These are phyloP conservation scores for Aspergillus homomorphus DNA, from an alignment of 495 filamentous ascomycete genomes.

Conservation along the genomic window DNA sequence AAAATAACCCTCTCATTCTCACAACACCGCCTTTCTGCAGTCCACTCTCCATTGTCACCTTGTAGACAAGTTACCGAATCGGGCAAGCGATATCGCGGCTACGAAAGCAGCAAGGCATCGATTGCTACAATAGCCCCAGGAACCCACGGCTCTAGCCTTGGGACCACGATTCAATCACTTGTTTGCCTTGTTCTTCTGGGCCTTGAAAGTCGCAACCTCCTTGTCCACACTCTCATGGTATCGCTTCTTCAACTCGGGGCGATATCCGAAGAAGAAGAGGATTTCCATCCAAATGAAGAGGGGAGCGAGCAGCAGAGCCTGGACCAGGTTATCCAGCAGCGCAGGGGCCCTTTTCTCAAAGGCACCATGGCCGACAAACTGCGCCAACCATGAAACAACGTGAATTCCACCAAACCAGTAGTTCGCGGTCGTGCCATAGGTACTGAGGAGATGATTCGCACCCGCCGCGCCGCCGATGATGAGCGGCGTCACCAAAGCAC, in stretches of 20 bases:
- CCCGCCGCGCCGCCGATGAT: constrained; percentile 69
- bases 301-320: constrained; percentile 92
- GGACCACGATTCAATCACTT: constrained; percentile 8
- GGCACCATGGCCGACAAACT: constrained; percentile 88
- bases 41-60: neutral
- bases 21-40: neutral
- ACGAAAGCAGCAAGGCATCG: neutral
- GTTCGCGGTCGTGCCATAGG: constrained; percentile 64
- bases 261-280: constrained; percentile 86
- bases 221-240: constrained; percentile 70
- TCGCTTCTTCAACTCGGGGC: constrained; percentile 76
- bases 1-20: neutral
- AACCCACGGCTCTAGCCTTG: neutral
- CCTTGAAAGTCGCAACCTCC: constrained; percentile 51
- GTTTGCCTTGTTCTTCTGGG: constrained; percentile 26
- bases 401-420: constrained; percentile 67
- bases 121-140: neutral
- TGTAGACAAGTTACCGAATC: neutral
- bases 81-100: neutral
- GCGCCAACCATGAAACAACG: constrained; percentile 74
- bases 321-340: constrained; percentile 82
- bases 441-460: constrained; percentile 67
- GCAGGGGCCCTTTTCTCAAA: constrained; percentile 89
- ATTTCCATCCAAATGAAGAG: constrained; percentile 98
- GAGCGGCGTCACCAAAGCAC: constrained; percentile 66